Evolutionary conservation across 345 rosid genomes (phyloP).

Genomic region (Populus euphratica): DNA sequence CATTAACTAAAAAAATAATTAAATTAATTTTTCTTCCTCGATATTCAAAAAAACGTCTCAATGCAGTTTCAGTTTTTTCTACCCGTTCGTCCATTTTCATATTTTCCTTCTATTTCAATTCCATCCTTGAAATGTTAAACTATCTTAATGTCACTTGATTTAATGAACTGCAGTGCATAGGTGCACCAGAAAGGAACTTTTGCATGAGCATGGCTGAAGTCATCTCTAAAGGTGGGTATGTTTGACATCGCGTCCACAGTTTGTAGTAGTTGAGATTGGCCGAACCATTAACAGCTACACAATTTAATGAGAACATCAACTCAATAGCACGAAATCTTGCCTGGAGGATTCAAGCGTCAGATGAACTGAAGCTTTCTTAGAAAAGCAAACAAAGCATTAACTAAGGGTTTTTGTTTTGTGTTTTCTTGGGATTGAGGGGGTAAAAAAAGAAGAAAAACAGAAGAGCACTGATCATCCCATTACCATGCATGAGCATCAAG

Average conservation of each 20-base stretch:
- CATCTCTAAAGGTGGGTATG: neutral
- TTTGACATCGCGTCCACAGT: neutral
- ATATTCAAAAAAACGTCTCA: too few relatives aligned
- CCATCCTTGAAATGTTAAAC: too few relatives aligned
- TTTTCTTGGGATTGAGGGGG: neutral
- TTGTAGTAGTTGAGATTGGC: neutral
- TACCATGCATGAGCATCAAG: neutral
- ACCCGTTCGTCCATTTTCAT: too few relatives aligned
- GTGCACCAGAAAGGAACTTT: neutral
- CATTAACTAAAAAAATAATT: too few relatives aligned
- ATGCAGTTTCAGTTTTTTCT: too few relatives aligned
- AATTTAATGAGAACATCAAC: neutral
- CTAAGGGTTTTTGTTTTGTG: neutral
- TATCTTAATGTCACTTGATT: too few relatives aligned
- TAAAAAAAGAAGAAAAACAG: neutral
- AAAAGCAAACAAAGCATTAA: conserved; percentile 5
- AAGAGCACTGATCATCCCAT: neutral
- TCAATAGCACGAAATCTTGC: neutral
- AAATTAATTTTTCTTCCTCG: too few relatives aligned
- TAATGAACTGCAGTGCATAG: too few relatives aligned
- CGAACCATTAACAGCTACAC: neutral
- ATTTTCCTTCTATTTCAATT: too few relatives aligned
- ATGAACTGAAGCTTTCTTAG: conserved; percentile 2
- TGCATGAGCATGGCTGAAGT: neutral
- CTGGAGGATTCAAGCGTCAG: neutral